Evolutionary conservation across 2,329 filamentous ascomycete species (phyloP).

Genomic region (Didymella exigua): DNA sequence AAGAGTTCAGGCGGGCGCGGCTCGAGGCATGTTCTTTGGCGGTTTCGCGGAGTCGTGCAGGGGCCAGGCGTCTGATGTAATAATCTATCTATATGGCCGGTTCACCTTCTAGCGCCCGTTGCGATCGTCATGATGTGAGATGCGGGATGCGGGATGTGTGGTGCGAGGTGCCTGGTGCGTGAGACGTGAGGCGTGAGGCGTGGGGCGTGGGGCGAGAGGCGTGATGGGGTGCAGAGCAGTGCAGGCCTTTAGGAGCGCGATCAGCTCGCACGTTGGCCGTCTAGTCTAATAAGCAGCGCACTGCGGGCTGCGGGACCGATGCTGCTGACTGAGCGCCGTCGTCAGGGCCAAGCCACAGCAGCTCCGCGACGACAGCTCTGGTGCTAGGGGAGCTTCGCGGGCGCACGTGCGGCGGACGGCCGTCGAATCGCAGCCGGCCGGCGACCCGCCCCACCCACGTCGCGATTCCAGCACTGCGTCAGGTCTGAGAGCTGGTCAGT

Average conservation of each 20-base stretch:
- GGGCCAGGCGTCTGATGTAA: constrained; percentile 5
- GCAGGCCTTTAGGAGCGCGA: not conserved
- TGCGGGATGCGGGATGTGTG: not conserved
- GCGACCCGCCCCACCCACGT: constrained; percentile 5
- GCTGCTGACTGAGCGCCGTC: constrained; percentile 14
- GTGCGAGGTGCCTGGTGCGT: too few relatives aligned
- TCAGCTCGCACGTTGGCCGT: not conserved
- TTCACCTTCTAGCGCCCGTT: not conserved
- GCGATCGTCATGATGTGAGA: not conserved
- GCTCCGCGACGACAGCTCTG: not conserved
- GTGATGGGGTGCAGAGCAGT: too few relatives aligned
- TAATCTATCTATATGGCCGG: not conserved
- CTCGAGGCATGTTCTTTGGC: constrained; percentile 5
- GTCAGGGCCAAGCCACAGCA: not conserved
- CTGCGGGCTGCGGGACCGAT: constrained; percentile 15
- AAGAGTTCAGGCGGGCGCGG: not conserved
- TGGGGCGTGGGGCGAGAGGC: too few relatives aligned
- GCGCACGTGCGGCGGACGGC: not conserved
- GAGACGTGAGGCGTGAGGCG: too few relatives aligned
- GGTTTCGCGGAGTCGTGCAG: constrained; percentile 2
- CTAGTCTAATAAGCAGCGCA: not conserved
- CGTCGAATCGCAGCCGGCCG: not conserved
- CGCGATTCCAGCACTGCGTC: constrained; percentile 2
- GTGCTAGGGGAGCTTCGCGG: constrained; percentile 3
- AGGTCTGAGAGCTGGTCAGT: not conserved